Conservation (phyloP, 495 filamentous ascomycete genomes). For the Bacidia rubella region DNA sequence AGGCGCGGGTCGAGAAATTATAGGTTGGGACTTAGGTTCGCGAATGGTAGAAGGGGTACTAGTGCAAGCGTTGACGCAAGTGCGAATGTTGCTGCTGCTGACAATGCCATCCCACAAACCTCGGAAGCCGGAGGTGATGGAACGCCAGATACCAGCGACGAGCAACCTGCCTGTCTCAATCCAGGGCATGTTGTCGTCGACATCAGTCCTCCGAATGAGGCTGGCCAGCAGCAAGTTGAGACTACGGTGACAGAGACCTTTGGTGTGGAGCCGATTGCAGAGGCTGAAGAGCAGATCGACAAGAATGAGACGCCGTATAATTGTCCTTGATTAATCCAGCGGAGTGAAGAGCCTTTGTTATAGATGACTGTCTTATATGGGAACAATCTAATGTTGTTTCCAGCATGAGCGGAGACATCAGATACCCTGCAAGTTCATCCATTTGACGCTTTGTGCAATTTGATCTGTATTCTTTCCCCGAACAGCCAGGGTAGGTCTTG, state of each 20-base stretch:
- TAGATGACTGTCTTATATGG: too few species aligned
- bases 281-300: not conserved
- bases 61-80: not conserved
- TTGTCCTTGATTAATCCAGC: not conserved
- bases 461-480: not conserved
- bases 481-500: conserved; percentile 1
- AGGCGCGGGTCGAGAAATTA: not conserved
- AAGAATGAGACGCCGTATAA: not conserved
- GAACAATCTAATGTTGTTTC: too few species aligned
- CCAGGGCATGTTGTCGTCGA: not conserved
- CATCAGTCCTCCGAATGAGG: not conserved
- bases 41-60: not conserved
- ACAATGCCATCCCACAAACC: not conserved
- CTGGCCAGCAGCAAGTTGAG: not conserved
- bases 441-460: not conserved
- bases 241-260: not conserved
- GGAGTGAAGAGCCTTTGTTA: too few species aligned
- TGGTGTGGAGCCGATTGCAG: not conserved
- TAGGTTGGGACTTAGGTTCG: not conserved
- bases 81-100: too few species aligned
- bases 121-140: not conserved
- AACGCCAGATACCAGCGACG: not conserved
- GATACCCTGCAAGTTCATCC: too few species aligned
- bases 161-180: not conserved
- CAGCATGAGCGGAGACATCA: too few species aligned